Evolutionary conservation across 1,284 basidiomycete species (phyloP), one percentile per base, ranked within the genome.

Genomic region (Sanghuangporus baumii): DNA sequence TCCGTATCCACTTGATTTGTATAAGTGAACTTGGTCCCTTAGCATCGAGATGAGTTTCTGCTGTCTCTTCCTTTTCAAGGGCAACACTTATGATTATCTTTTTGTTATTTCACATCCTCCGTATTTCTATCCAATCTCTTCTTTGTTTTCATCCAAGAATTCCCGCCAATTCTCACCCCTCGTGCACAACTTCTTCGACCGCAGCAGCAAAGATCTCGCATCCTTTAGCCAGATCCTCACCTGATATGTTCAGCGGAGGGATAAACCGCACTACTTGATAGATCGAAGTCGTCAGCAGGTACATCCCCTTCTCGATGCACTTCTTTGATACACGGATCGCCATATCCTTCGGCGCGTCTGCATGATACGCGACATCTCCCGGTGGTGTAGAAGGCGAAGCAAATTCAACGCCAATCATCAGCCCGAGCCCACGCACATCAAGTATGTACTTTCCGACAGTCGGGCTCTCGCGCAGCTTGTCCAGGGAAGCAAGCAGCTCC

Each of bases 321-420:
- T 85, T 86, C 73, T 85, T 84, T 68, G 91, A 84, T 11, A 97
- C 85, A n/a, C 88, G 80, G 65, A 79, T 80, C 14, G 93, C 88
- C 65, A 96, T 79, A 68, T 82, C 79, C 74, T 81, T 81, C 34
- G 89, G 88, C 8, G 84, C 76, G 31, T 71, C 67, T 47, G 74
- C 67, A 60, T 74, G 73, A 46, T 75, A 68, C 36, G 73, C 73
- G 11, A 68, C 61, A 71, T 86, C 84, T 68, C 78, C 74, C 11
- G 74, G 70, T 11, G 79, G 74, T 43, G 77, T 77, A 9, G 74
- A 73, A 0, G 88, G 83, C 4, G 85, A 84, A 1, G 84, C 84
- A 69, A 94, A 94, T 72, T 94, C 92, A 61, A 94, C 80, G 1
- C 81, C 91, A 59, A 90, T 79, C 92, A 94, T 94, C 64, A 94